Base-by-base conservation (phyloP, 345 rosid species). In the Toxicodendron radicans region DNA sequence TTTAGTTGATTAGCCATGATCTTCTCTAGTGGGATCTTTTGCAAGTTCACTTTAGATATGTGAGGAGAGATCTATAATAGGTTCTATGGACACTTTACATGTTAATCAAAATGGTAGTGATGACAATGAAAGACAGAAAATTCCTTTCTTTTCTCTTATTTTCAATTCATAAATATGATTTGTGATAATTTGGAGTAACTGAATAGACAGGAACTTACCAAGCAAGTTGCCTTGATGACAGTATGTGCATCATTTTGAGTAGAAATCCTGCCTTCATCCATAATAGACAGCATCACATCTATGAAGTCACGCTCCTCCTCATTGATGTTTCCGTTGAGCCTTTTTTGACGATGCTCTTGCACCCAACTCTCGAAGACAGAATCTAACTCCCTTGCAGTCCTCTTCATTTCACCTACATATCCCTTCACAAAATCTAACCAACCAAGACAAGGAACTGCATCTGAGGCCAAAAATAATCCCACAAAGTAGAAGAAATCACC, bases 151-250 rank as follows among this genome's bases (percentile, higher is more conserved):
- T 30, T 51, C 52, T 49, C 45, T 66, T 32, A 9, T 32, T 18
- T 52, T 52, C 12, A 24, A 49, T 52, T 17, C 24, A 10, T 49
- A 49, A 53, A 16, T 70, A 4, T 38, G 11, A n/a, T 3, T 49
- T 13, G 53, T 2, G 18, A 51, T 16, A 48, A 1, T 13, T 33
- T 27, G 32, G 17, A 11, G 59, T 32, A 3, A 3, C n/a, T 1
- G 75, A 72, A 20, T 61, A n/a, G 24, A 35, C n/a, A 10, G 21
- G 45, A 58, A 48, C 77, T 21, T 82, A 90, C 94, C 88, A 87
- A 71, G 58, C 90, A 85, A 59, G 85, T 86, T 43, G 93, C 80
- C 78, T 90, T 92, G 78, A 86, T 82, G 76, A 75, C 77, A 27
- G 81, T 84, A 76, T 87, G 79, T 11, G 80, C 67, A n/a, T 83